Base-by-base conservation (phyloP, 345 rosid species). In the Bruguiera parviflora region DNA sequence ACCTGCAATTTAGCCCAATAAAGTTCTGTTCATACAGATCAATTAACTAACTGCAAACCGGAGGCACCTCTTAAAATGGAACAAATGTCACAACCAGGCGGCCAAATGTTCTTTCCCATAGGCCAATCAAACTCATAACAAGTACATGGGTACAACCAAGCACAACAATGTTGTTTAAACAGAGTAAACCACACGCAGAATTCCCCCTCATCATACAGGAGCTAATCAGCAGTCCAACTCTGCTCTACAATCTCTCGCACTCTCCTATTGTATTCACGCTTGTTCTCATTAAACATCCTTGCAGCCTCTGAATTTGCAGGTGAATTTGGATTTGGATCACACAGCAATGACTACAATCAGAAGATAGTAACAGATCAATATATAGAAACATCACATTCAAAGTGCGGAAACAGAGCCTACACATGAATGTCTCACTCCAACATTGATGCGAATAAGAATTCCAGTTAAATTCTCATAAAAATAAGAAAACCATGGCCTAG, bases 241-340 rank as follows among this genome's bases (percentile, higher is more conserved):
- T 90, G 96, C 84, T 90, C 95, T 3, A 90, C 96, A 62, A 92
- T 85, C 78, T 92, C 98, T 1, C 98, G 88, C 27, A 92, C 92
- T 82, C 92, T 83, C 79, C 96, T 79, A 76, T 93, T 93, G 91
- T 93, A 93, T 67, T 93, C 97, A 0, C 98, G 96, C 80, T 89
- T 91, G 82, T 89, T 91, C 84, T 91, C 97, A 1, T 95, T 94
- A 68, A 89, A 94, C 98, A 94, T 89, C 60, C 98, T 76, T 28
- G 98, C 98, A 67, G 98, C 98, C 85, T 94, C 98, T 27, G 98
- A 91, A 75, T 94, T 94, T 46, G 98, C 98, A 29, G 98, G 98
- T 21, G 98, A 94, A 72, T 89, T 94, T 8, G 98, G 96, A 76
- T 94, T 94, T 39, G 98, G 98, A 53, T 94, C 98, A 64, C 97